phyloP scores from a whole-genome alignment of 1,284 basidiomycete genomes.

The Cutaneotrichosporon mucoides region DNA sequence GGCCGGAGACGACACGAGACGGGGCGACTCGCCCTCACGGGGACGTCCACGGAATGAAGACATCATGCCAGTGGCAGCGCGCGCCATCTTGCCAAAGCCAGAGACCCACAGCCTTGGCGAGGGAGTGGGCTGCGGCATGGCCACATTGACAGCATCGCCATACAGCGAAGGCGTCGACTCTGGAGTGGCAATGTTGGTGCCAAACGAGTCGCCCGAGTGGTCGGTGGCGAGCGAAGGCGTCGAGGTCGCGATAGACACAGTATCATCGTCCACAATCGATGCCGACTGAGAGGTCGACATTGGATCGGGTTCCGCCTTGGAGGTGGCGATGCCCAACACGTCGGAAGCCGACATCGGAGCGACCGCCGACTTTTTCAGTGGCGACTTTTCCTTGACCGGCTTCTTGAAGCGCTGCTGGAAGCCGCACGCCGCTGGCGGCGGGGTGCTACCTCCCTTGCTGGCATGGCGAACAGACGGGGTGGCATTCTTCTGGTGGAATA shows the following conservation, averaged over 20 bases:
- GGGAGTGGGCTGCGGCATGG: constrained; percentile 8
- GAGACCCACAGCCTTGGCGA: constrained; percentile 35
- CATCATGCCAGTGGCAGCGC: constrained; percentile 35
- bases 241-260: constrained; percentile 15
- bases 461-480: constrained; percentile 39
- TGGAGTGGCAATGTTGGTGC: constrained; percentile 10
- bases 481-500: constrained; percentile 37
- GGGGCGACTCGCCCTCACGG: constrained; percentile 19
- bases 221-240: constrained; percentile 17
- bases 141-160: constrained; percentile 6
- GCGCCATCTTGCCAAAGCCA: constrained; percentile 40
- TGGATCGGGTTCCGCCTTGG: constrained; percentile 13
- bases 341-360: constrained; percentile 21
- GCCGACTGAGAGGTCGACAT: constrained; percentile 8
- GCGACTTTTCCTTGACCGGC: constrained; percentile 6
- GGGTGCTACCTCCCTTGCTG: constrained; percentile 13
- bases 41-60: constrained; percentile 18
- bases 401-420: constrained; percentile 18
- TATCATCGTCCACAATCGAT: constrained; percentile 17
- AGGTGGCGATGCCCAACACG: constrained; percentile 14
- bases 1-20: constrained; percentile 4
- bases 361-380: constrained; percentile 14
- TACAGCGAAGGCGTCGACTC: constrained; percentile 19
- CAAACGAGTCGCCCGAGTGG: constrained; percentile 8
- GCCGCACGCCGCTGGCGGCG: constrained; percentile 4